A percentile compares a stretch with the other conserved stretches of the same genome.
phyloP scores from a whole-genome alignment of 441 rosid genomes.

The Gossypium davidsonii region DNA sequence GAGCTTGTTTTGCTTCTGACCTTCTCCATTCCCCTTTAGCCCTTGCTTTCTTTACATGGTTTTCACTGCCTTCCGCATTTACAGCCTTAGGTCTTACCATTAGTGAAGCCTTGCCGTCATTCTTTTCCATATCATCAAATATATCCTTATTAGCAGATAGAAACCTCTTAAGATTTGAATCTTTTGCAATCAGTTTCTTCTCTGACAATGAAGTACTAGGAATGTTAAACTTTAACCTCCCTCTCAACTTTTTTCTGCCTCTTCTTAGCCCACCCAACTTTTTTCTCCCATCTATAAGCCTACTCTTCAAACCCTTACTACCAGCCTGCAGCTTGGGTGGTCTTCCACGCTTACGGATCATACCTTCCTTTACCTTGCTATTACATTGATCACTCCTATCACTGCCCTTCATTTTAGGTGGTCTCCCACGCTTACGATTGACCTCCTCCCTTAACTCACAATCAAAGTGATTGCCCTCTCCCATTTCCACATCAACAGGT shows the following conservation, averaged over 20 bases:
- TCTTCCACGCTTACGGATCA: constrained; percentile 10
- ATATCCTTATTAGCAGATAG: constrained; percentile 10
- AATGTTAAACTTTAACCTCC: background rate
- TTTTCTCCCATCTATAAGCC: constrained; percentile 4
- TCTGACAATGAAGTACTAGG: constrained; percentile 18
- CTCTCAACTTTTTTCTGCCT: constrained; percentile 8
- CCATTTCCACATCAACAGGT: constrained; percentile 16
- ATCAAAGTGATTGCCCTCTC: constrained; percentile 18
- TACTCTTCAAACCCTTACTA: constrained; percentile 5
- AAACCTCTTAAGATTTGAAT: constrained; percentile 12
- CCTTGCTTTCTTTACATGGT: constrained; percentile 18
- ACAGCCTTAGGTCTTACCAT: constrained; percentile 3
- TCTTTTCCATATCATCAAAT: background rate
- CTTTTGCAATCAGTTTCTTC: constrained; percentile 13
- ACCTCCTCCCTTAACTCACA: constrained; percentile 2
- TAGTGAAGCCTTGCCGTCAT: constrained; percentile 1
- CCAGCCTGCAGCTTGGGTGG: constrained; percentile 6
- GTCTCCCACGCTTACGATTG: constrained; percentile 30
- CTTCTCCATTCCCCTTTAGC: constrained; percentile 25
- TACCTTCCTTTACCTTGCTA: constrained; percentile 3
- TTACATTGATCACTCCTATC: constrained; percentile 11
- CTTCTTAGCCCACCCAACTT: constrained; percentile 6
- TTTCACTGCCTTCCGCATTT: constrained; percentile 15
- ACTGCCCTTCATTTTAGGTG: constrained; percentile 16
- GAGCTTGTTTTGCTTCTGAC: constrained; percentile 39